Percentiles rank a stretch among this genome's conserved stretches.
These are phyloP conservation scores for Rhodotorula mucilaginosa DNA, from an alignment of 1,284 basidiomycete genomes.

Conservation along the genomic window DNA sequence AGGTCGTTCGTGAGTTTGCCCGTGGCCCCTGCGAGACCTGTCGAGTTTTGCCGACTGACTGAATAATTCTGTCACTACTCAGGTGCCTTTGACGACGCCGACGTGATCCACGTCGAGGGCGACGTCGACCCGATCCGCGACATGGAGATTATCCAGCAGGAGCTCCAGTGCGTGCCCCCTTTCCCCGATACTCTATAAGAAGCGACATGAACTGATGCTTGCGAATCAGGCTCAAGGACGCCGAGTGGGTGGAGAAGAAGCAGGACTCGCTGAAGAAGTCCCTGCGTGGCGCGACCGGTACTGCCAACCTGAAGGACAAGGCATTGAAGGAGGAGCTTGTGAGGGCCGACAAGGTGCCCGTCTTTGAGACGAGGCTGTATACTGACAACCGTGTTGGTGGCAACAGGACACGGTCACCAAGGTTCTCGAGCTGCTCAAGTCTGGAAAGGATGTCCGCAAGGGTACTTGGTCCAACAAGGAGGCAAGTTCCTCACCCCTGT, in stretches of 20 bases:
- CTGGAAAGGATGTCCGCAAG: conserved; percentile 92
- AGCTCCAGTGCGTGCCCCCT: conserved; percentile 59
- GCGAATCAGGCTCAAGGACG: conserved; percentile 72
- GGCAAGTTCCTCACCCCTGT: conserved; percentile 57
- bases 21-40: not conserved
- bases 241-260: conserved; percentile 96
- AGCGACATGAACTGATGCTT: no score
- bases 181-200: not conserved
- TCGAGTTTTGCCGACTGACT: not conserved
- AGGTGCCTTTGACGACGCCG: conserved; percentile 90
- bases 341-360: conserved; percentile 45
- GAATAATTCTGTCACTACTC: not conserved
- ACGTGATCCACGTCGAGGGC: conserved; percentile 98
- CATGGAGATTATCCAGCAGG: conserved; percentile 96
- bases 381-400: not conserved
- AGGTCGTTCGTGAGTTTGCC: conserved; percentile 70
- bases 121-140: conserved; percentile 94
- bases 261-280: conserved; percentile 74
- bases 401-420: conserved; percentile 77
- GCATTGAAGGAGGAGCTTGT: conserved; percentile 96
- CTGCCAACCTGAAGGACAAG: conserved; percentile 82
- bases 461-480: conserved; percentile 95
- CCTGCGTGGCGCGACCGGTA: conserved; percentile 65
- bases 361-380: no score
- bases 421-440: conserved; percentile 72